Evolutionary conservation across 345 rosid species (phyloP), one percentile per base, ranked within the genome.

Genomic region (Dovyalis caffra): DNA sequence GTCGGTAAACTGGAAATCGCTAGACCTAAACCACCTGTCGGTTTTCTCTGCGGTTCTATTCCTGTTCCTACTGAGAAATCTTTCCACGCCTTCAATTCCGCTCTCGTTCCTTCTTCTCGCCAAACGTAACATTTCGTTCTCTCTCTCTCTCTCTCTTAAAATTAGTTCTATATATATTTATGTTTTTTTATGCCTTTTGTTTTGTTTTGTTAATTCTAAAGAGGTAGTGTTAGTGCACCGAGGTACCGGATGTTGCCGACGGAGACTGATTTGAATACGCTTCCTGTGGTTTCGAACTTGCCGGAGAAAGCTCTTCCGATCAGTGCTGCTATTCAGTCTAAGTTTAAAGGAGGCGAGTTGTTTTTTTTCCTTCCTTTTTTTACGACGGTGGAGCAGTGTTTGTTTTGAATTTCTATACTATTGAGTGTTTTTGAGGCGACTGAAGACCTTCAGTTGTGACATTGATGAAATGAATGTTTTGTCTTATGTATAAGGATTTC

Each of bases 21-120:
- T 35, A 76, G 79, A 43, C 92, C 95, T 0, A 90, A 92, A 63
- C 91, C 97, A 60, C 92, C 97, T 0, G 84, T 89, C 0, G 97
- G 97, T 33, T 94, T 94, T 78, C 95, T 92, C 79, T 92, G 97
- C 49, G 98, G 98, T 26, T 90, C 97, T 7, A 91, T 94, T 20
- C 98, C 97, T 18, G 97, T 94, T 69, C 88, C 89, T 15, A 89
- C 97, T 20, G 99, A 94, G 71, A 88, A 80, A 31, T 84, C 97
- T 3, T 92, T 89, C 63, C 91, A 84, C 14, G 81, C 86, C 62
- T 86, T 92, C 81, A 86, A 84, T 81, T 83, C 92, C 5, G 92
- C 90, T 69, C 97, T 90, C 69, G 77, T 92, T 26, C 97, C 98
- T 11, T 86, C 95, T 11, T 83, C 93, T 34, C 85, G 75, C 72